Evolutionary conservation across 768 basidiomycete species (phyloP).

Genomic region (Botryobasidium botryosum): DNA sequence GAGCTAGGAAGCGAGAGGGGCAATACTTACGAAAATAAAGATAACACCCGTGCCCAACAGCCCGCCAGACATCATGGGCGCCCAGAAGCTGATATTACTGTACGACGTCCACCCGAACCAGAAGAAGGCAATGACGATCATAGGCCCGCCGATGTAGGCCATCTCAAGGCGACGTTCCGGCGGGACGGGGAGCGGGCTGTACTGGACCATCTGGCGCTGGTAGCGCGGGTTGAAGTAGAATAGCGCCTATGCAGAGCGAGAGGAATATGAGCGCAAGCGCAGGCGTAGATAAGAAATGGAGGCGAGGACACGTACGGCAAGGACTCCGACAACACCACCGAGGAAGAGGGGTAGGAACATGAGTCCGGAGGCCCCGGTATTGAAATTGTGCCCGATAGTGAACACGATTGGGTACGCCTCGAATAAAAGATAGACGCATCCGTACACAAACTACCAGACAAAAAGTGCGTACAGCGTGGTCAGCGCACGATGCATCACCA

Average conservation of each 20-base stretch:
- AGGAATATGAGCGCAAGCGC: background rate
- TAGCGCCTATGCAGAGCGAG: constrained; percentile 15
- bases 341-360: constrained; percentile 17
- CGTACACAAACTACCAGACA: constrained; percentile 9
- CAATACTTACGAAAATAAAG: constrained; percentile 10
- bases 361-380: constrained; percentile 15
- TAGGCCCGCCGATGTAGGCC: constrained; percentile 19
- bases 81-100: constrained; percentile 11
- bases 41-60: constrained; percentile 8
- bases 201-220: constrained; percentile 15
- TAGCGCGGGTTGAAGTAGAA: constrained; percentile 21
- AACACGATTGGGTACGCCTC: constrained; percentile 21
- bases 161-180: constrained; percentile 22
- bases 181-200: constrained; percentile 16
- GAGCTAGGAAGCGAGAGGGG: background rate
- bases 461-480: background rate
- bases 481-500: background rate
- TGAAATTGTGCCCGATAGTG: constrained; percentile 15
- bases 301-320: background rate
- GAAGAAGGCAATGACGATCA: constrained; percentile 22
- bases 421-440: constrained; percentile 18
- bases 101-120: constrained; percentile 27
- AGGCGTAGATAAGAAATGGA: background rate
- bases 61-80: constrained; percentile 11
- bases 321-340: constrained; percentile 3